These are phyloP conservation scores for Fallopia convolvulus DNA, from an alignment of 148 eudicot genomes.

Conservation along the genomic window DNA sequence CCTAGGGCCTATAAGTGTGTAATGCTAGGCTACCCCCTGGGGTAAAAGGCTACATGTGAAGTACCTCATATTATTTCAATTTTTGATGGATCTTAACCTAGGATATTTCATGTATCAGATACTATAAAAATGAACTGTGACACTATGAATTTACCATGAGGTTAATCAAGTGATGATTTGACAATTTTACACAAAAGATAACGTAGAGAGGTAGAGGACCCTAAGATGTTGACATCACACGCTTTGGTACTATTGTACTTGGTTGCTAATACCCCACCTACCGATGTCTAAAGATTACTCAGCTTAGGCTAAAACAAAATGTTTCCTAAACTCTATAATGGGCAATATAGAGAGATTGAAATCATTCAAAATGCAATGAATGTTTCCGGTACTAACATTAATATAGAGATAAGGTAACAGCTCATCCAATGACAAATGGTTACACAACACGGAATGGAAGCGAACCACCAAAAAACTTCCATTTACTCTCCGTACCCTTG, in stretches of 20 bases:
- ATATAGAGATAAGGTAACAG: not conserved
- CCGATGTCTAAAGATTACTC: not conserved
- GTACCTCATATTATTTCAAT: not conserved
- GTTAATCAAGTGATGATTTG: not conserved
- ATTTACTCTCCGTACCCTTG: not conserved
- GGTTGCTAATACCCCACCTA: not conserved
- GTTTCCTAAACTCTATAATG: not conserved
- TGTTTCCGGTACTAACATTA: not conserved
- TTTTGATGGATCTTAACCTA: not conserved
- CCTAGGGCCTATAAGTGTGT: too few species aligned
- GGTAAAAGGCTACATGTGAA: too few species aligned
- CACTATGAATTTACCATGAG: not conserved
- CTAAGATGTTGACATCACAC: constrained; percentile 6
- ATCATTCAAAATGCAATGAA: not conserved
- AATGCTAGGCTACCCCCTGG: too few species aligned
- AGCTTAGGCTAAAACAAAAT: not conserved
- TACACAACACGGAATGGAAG: not conserved
- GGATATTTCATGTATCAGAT: not conserved
- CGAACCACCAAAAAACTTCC: not conserved
- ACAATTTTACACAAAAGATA: not conserved
- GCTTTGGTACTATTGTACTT: constrained; percentile 7
- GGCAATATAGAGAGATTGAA: not conserved
- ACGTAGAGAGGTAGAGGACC: not conserved
- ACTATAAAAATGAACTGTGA: not conserved
- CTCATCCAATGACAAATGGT: not conserved